Evolutionary conservation across 345 rosid genomes (phyloP).

Genomic region (Syzygium aqueum): DNA sequence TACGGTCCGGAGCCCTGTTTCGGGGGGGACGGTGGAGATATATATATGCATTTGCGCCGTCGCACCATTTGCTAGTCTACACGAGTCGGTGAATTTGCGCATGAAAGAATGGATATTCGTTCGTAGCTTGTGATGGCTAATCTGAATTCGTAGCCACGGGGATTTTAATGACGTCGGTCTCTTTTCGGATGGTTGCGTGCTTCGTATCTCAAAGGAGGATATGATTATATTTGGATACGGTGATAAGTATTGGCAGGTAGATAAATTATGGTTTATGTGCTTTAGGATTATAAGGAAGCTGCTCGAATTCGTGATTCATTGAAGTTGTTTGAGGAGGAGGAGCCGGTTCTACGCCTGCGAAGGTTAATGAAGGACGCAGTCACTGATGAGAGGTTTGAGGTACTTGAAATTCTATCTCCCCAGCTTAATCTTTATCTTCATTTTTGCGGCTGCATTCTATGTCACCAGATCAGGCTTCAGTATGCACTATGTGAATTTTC

Average conservation of each 20-base stretch:
- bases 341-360: conserved; percentile 46
- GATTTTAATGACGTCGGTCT: background rate
- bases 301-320: conserved; percentile 59
- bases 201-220: background rate
- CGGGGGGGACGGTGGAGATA: background rate
- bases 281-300: conserved; percentile 62
- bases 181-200: background rate
- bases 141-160: background rate
- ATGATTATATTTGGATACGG: background rate
- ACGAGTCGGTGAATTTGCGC: background rate
- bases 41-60: no score
- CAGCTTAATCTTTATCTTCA: background rate
- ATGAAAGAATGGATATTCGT: background rate
- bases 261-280: background rate
- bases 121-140: background rate
- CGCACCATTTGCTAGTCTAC: background rate
- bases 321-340: conserved; percentile 56
- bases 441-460: background rate
- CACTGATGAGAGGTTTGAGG: conserved; percentile 54
- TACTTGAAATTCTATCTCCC: background rate
- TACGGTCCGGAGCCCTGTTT: background rate
- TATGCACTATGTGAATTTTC: background rate
- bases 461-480: background rate
- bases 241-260: background rate
- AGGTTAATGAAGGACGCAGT: conserved; percentile 48